Base-by-base conservation (phyloP, 768 basidiomycete genomes). In the Rhodotorula graminis region DNA sequence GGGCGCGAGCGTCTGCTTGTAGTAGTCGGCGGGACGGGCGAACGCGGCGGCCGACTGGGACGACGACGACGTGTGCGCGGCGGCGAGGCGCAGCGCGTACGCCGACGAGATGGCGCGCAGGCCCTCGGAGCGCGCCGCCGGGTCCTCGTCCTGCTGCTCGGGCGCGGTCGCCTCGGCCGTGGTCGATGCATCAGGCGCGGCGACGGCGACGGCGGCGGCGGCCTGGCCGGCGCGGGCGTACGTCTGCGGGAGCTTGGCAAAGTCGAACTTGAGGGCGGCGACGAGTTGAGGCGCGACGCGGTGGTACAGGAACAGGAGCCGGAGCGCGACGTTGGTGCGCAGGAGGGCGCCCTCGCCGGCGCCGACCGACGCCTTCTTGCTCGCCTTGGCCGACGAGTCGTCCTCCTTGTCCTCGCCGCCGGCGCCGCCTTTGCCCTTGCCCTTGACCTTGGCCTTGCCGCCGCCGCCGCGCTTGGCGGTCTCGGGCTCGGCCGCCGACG, bases 261-360 rank as follows among this genome's bases (percentile, higher is more conserved):
- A 87, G 80, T 97, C 94, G 76, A 94, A 97, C 62, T 88, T 84
- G 40, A 87, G 87, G 79, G 93, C 92, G 0, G 87, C 86, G 8
- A 90, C 88, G 2, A 92, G 81, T 1, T 85, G 82, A 0, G 92
- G 91, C 42, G 94, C 80, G 70, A 87, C 88, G 33, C 84, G 84
- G 76, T 95, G 91, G 79, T 96, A 98, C 62, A 94, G 84, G 86
- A 89, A 90, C 71, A 96, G 82, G 55, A 98, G 80, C 40, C 93
- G 81, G 75, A 93, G 87, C 1, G 93, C 87, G 62, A 86, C 85
- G 82, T 97, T 94, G 0, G 88, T 85, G 42, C 96, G 82, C 72
- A 98, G 80, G 0, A 79, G 77, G 15, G 64, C 52, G 76, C 77
- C 70, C 74, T 76, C 33, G 78, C 75, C 37, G 72, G 76, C 57